Evolutionary conservation across 2,329 filamentous ascomycete genomes (phyloP).

Genomic region (Fusarium piperis): DNA sequence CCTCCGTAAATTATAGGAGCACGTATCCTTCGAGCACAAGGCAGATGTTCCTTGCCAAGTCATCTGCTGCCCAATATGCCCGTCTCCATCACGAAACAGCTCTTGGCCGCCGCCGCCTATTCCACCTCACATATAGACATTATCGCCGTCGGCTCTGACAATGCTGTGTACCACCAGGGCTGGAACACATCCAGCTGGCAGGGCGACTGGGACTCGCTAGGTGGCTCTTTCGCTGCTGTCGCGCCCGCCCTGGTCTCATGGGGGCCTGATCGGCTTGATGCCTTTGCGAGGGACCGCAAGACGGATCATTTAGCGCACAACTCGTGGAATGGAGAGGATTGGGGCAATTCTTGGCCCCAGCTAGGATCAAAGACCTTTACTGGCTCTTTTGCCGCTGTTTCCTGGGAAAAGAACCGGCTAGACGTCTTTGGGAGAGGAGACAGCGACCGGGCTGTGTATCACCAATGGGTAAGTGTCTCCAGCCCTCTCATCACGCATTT

Average conservation of each 20-base stretch:
- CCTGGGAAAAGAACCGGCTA: neutral
- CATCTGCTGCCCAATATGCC: neutral
- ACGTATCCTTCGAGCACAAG: neutral
- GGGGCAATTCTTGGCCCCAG: neutral
- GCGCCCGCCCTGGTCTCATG: neutral
- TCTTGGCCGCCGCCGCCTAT: neutral
- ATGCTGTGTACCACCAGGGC: neutral
- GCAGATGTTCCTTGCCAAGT: neutral
- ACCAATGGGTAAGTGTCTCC: neutral
- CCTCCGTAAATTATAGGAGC: neutral
- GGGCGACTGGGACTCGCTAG: neutral
- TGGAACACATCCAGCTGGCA: neutral
- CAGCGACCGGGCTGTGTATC: neutral
- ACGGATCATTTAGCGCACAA: neutral
- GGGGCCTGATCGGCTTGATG: neutral
- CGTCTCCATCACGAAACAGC: neutral
- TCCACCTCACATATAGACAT: neutral
- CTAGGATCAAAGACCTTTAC: neutral
- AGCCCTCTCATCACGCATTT: neutral
- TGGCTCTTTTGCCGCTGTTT: neutral
- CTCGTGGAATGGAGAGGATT: neutral
- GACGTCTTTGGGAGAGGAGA: neutral
- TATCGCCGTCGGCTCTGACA: neutral
- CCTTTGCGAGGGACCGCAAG: neutral
- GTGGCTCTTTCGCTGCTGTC: neutral